These are phyloP conservation scores for Arabidopsis lyrata DNA, from an alignment of 441 rosid genomes.

Conservation along the genomic window DNA sequence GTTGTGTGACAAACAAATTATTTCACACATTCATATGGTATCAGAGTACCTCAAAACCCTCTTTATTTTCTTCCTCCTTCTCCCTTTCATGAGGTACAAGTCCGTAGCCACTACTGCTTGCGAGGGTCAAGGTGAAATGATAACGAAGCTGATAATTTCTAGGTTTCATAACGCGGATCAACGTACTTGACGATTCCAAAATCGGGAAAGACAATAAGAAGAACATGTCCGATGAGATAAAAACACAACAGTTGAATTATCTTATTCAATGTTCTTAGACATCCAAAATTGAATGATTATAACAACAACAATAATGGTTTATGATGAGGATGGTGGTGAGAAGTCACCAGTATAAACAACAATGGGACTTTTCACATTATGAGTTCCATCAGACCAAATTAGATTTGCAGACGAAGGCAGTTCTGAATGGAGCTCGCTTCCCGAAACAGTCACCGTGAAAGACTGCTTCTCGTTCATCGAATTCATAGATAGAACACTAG, in stretches of 20 bases:
- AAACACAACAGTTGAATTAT: background rate
- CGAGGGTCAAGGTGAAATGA: too few species aligned
- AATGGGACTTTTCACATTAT: conserved; percentile 51
- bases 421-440: background rate
- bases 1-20: too few species aligned
- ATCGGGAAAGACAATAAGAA: too few species aligned
- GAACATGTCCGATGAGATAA: background rate
- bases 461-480: conserved; percentile 47
- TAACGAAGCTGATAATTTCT: too few species aligned
- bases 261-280: background rate
- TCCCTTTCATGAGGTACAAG: too few species aligned
- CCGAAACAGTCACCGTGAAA: conserved; percentile 48
- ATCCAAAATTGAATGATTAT: conserved; percentile 6
- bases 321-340: conserved; percentile 13
- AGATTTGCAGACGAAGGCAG: conserved; percentile 44
- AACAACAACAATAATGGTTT: background rate
- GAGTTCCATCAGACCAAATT: conserved; percentile 57
- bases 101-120: too few species aligned
- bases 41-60: too few species aligned
- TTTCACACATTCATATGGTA: too few species aligned
- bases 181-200: too few species aligned
- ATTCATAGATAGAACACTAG: conserved; percentile 48
- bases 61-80: too few species aligned
- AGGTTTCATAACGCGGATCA: too few species aligned
- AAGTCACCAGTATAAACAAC: conserved; percentile 39